Evolutionary conservation across 345 rosid species (phyloP).

Genomic region (Salix dunnii): DNA sequence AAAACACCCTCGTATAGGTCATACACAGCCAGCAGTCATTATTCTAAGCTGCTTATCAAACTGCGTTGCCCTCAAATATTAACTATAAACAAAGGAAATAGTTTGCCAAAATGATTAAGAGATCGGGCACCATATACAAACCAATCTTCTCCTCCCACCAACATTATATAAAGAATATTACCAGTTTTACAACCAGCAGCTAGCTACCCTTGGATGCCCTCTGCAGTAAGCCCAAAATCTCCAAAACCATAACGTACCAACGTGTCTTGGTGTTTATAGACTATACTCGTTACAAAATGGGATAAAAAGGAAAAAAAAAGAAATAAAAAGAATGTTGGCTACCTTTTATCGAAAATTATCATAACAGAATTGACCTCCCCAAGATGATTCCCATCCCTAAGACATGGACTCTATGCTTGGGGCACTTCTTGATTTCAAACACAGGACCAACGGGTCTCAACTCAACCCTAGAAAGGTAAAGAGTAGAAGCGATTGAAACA

Average conservation of each 20-base stretch:
- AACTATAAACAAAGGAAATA: not conserved
- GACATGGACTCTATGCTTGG: not conserved
- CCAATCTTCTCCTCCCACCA: conserved; percentile 2
- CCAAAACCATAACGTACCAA: not conserved
- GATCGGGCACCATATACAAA: not conserved
- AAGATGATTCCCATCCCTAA: conserved; percentile 7
- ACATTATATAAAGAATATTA: conserved; percentile 12
- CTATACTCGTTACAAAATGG: conserved; percentile 18
- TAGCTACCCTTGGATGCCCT: not conserved
- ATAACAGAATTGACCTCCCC: conserved; percentile 14
- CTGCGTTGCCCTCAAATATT: no score
- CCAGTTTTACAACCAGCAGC: conserved; percentile 14
- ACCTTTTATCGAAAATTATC: conserved; percentile 12
- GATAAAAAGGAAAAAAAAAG: not conserved
- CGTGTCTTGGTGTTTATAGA: not conserved
- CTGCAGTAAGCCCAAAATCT: not conserved
- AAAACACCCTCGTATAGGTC: no score
- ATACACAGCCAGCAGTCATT: no score
- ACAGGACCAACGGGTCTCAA: not conserved
- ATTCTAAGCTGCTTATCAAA: no score
- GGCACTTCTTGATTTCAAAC: not conserved
- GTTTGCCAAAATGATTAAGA: not conserved
- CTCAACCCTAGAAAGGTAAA: not conserved
- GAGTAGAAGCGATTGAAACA: not conserved
- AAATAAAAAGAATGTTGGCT: conserved; percentile 9